Evolutionary conservation across 2,329 filamentous ascomycete species (phyloP).

Genomic region (Ophiostoma sp.): DNA sequence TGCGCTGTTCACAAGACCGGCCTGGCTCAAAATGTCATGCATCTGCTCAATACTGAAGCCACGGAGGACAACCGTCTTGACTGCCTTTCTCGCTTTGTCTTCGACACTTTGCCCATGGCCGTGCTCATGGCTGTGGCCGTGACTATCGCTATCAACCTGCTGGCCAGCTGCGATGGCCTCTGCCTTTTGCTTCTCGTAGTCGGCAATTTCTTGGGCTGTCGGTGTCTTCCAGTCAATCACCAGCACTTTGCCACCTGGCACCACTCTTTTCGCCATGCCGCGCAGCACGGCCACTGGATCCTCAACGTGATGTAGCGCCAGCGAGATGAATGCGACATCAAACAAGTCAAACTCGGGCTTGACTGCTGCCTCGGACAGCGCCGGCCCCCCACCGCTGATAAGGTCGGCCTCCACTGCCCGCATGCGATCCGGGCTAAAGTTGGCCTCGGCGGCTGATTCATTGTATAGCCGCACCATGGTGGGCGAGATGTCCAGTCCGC

Average conservation of each 20-base stretch:
- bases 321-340: slow-evolving; percentile 27
- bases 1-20: slow-evolving; percentile 22
- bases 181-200: not conserved
- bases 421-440: slow-evolving; percentile 24
- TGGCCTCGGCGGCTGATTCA: slow-evolving; percentile 18
- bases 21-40: slow-evolving; percentile 20
- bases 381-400: not conserved
- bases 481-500: slow-evolving; percentile 30
- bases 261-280: slow-evolving; percentile 26
- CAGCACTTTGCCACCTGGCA: slow-evolving; percentile 26
- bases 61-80: slow-evolving; percentile 19
- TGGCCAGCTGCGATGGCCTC: not conserved
- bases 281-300: slow-evolving; percentile 24
- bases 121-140: slow-evolving; percentile 6
- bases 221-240: slow-evolving; percentile 27
- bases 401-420: slow-evolving; percentile 28
- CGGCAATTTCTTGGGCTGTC: not conserved
- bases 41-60: slow-evolving; percentile 26
- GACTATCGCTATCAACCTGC: not conserved
- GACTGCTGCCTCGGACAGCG: not conserved
- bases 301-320: slow-evolving; percentile 29
- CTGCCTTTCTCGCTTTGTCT: not conserved
- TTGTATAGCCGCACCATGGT: slow-evolving; percentile 30
- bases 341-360: slow-evolving; percentile 25
- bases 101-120: not conserved